Evolutionary conservation across 352 stramenopile genomes (phyloP).

Genomic region (Elongisporangium anandrum): DNA sequence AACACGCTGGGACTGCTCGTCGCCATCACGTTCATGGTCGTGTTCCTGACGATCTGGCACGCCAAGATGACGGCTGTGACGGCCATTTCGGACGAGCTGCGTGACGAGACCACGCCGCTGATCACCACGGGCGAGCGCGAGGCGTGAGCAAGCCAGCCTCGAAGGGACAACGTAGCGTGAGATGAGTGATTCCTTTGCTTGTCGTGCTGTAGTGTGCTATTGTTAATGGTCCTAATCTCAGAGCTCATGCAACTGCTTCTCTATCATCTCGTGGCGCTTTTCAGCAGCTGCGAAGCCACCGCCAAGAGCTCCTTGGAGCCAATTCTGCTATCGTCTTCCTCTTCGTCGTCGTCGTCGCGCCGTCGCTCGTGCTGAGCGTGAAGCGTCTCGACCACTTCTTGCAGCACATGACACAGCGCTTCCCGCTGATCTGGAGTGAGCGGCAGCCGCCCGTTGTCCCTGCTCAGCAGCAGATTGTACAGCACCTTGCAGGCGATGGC

Average conservation of each 20-base stretch:
- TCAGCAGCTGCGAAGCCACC: slow-evolving; percentile 44
- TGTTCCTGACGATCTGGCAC: slow-evolving; percentile 51
- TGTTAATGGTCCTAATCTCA: not conserved
- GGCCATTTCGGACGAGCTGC: slow-evolving; percentile 3
- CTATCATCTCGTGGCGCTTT: slow-evolving; percentile 14
- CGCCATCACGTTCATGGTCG: slow-evolving; percentile 28
- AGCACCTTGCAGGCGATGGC: slow-evolving; percentile 79
- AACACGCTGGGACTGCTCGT: slow-evolving; percentile 72
- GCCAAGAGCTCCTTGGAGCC: slow-evolving; percentile 27
- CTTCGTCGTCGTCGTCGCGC: slow-evolving; percentile 8
- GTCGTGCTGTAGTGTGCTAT: not conserved
- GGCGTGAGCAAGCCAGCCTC: not conserved
- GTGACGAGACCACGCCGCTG: slow-evolving; percentile 42
- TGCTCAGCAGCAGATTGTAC: slow-evolving; percentile 71
- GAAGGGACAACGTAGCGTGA: slow-evolving; percentile 1
- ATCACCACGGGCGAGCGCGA: slow-evolving; percentile 18
- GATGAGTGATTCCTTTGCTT: slow-evolving; percentile 2
- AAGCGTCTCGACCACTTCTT: slow-evolving; percentile 23
- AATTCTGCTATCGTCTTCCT: slow-evolving; percentile 7
- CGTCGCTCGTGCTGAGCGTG: not conserved
- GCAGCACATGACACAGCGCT: slow-evolving; percentile 20
- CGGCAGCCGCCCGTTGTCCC: slow-evolving; percentile 1
- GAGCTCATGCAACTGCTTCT: not conserved
- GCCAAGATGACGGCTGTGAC: slow-evolving; percentile 27
- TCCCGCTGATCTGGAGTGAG: slow-evolving; percentile 3